phyloP scores from a whole-genome alignment of 805 yeast genomes.

The Saccharomyces jurei region DNA sequence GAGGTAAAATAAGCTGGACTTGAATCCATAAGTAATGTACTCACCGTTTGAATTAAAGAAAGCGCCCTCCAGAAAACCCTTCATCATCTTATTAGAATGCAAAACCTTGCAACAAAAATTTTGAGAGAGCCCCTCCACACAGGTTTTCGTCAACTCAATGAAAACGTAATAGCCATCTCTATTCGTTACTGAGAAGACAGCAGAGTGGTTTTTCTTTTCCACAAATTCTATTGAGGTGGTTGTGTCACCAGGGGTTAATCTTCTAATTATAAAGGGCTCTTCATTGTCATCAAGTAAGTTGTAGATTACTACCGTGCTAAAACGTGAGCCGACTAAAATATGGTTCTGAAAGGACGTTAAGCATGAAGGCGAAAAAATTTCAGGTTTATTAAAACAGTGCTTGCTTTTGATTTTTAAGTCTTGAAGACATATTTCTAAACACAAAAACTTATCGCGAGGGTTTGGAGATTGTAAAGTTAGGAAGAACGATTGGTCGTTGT shows the following conservation, averaged over 20 bases:
- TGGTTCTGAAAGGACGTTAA: slow-evolving; percentile 36
- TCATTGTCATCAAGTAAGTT: slow-evolving; percentile 27
- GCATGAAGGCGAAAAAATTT: slow-evolving; percentile 53
- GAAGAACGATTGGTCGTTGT: slow-evolving; percentile 25
- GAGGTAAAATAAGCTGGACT: slow-evolving; percentile 65
- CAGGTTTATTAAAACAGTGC: slow-evolving; percentile 33
- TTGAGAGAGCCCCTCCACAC: background rate
- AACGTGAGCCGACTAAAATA: slow-evolving; percentile 63
- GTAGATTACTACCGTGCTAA: slow-evolving; percentile 55
- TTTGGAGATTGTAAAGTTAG: slow-evolving; percentile 61
- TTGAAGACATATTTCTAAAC: slow-evolving; percentile 31
- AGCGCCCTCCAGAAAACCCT: slow-evolving; percentile 79
- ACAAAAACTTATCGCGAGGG: slow-evolving; percentile 45
- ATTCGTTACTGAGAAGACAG: slow-evolving; percentile 41
- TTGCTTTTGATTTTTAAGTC: slow-evolving; percentile 23
- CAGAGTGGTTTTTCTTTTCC: slow-evolving; percentile 18
- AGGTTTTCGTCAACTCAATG: slow-evolving; percentile 7
- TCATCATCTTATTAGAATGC: slow-evolving; percentile 56
- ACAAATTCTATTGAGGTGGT: slow-evolving; percentile 46
- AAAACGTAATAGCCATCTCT: slow-evolving; percentile 60
- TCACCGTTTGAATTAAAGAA: slow-evolving; percentile 37
- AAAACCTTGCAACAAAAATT: slow-evolving; percentile 22
- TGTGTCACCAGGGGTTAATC: slow-evolving; percentile 58
- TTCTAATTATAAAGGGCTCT: slow-evolving; percentile 32
- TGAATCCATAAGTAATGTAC: slow-evolving; percentile 69